phyloP scores from a whole-genome alignment of 352 stramenopile genomes.

The Elongisporangium undulatum region DNA sequence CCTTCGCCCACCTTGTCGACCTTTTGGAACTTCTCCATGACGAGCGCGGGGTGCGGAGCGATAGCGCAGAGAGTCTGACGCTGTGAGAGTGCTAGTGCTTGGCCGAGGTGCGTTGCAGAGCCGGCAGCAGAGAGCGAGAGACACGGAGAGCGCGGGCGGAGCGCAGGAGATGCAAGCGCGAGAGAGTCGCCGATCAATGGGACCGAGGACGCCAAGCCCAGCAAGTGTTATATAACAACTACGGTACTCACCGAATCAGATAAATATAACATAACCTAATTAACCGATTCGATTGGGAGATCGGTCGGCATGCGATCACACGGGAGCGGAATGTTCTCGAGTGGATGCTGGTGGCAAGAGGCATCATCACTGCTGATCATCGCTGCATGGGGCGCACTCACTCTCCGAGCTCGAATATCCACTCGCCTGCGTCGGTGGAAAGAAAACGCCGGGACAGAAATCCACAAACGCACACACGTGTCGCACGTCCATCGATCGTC shows the following conservation, averaged over 20 bases:
- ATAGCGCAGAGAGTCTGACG: background rate
- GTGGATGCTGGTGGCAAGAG: background rate
- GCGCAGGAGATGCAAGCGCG: background rate
- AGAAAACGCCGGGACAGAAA: background rate
- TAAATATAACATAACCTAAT: background rate
- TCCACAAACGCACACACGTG: background rate
- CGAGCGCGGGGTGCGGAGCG: background rate
- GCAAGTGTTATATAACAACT: background rate
- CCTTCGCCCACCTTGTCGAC: slow-evolving; percentile 90
- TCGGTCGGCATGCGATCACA: no score
- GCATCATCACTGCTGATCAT: no score
- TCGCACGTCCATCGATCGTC: background rate
- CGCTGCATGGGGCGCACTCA: background rate
- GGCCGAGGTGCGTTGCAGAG: background rate
- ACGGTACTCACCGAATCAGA: background rate
- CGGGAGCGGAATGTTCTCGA: background rate
- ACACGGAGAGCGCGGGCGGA: background rate
- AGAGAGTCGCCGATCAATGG: background rate
- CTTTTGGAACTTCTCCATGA: slow-evolving; percentile 86
- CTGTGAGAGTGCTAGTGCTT: background rate
- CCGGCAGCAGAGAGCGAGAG: background rate
- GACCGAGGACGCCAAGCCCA: background rate
- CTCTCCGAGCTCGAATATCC: background rate
- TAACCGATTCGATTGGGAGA: background rate
- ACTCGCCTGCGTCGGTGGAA: background rate